Conservation (phyloP, 352 stramenopile species). For the Blastocystis sp. region DNA sequence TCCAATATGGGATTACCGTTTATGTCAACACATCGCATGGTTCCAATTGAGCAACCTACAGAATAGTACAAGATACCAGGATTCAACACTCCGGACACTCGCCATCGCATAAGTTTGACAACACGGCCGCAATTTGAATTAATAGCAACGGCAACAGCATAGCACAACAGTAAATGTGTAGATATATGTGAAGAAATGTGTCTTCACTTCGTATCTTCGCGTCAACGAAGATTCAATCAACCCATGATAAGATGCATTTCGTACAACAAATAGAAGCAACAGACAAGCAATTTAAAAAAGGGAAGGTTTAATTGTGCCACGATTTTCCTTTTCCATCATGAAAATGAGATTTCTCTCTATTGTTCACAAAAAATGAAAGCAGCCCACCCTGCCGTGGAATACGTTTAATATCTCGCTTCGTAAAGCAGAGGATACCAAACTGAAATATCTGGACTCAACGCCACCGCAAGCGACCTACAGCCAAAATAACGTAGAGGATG, state of each 20-base stretch:
- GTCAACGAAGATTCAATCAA: background rate
- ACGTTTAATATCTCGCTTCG: background rate
- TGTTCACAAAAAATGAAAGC: background rate
- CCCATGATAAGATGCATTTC: background rate
- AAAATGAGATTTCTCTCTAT: slow-evolving; percentile 1
- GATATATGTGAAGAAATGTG: background rate
- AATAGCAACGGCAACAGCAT: slow-evolving; percentile 35
- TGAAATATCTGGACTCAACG: background rate
- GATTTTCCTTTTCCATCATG: slow-evolving; percentile 52
- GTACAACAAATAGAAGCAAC: background rate
- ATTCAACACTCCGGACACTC: background rate
- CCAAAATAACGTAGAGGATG: no score
- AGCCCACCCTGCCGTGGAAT: background rate
- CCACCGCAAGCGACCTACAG: no score
- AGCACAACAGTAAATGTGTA: slow-evolving; percentile 9
- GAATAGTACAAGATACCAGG: background rate
- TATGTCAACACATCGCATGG: slow-evolving; percentile 22
- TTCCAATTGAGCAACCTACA: slow-evolving; percentile 27
- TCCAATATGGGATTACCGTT: background rate
- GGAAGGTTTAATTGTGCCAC: background rate
- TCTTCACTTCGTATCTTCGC: slow-evolving; percentile 33
- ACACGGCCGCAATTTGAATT: background rate
- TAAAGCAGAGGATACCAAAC: background rate
- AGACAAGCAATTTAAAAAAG: background rate
- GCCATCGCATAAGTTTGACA: background rate